These are phyloP conservation scores for Myrica gale DNA, from an alignment of 306 rosid species.

Conservation along the genomic window DNA sequence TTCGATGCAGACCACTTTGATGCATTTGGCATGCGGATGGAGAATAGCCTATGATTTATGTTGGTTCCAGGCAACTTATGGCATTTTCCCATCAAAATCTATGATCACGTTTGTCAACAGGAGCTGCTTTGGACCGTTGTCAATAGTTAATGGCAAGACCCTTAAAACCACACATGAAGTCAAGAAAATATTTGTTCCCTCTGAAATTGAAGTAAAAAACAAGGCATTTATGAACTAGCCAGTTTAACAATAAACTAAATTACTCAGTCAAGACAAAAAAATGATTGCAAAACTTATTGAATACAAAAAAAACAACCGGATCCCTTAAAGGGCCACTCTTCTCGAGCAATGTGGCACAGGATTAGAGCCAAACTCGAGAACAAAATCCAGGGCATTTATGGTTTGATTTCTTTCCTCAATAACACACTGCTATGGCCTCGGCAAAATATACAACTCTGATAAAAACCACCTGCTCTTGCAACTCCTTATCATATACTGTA, in stretches of 20 bases:
- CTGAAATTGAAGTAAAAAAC: conserved; percentile 20
- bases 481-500: conserved; percentile 55
- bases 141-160: no score
- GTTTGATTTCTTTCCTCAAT: conserved; percentile 53
- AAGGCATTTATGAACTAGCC: conserved; percentile 50
- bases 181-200: not conserved
- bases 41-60: no score
- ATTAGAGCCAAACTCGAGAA: conserved; percentile 41
- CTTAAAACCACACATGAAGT: not conserved
- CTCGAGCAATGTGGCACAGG: conserved; percentile 42
- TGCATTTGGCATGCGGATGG: no score
- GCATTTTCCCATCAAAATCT: no score
- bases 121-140: no score
- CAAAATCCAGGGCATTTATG: conserved; percentile 72
- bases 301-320: conserved; percentile 58
- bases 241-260: conserved; percentile 44
- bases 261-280: conserved; percentile 42
- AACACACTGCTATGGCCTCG: conserved; percentile 67
- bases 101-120: no score
- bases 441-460: conserved; percentile 77
- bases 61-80: no score
- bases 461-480: conserved; percentile 58
- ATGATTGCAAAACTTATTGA: conserved; percentile 43
- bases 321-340: conserved; percentile 56
- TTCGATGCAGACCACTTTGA: no score